phyloP scores from a whole-genome alignment of 768 basidiomycete genomes.

The Cystofilobasidium bisporidii region DNA sequence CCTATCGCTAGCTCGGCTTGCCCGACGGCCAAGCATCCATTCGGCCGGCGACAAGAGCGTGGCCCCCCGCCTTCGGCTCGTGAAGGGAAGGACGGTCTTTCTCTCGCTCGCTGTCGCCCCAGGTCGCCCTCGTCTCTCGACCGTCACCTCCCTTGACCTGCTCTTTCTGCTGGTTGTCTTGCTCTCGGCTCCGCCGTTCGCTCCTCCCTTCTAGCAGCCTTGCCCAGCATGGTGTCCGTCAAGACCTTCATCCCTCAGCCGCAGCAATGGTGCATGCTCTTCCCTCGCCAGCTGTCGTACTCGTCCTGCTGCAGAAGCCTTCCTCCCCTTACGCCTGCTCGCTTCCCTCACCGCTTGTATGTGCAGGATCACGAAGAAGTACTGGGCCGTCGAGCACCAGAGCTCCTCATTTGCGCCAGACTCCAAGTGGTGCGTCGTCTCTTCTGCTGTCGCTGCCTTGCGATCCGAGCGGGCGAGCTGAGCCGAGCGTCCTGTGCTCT shows the following conservation, averaged over 20 bases:
- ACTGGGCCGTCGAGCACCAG: conserved; percentile 11
- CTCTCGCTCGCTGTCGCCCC: background rate
- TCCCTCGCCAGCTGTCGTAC: no score
- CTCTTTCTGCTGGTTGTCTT: background rate
- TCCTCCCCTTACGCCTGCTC: background rate
- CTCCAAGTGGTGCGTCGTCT: background rate
- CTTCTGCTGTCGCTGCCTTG: no score
- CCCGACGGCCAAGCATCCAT: no score
- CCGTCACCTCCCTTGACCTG: background rate
- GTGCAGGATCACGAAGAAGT: background rate
- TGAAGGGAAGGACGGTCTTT: background rate
- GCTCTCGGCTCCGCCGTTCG: background rate
- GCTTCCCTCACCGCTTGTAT: background rate
- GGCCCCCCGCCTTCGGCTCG: background rate
- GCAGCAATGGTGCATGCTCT: background rate
- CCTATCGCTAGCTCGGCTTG: no score
- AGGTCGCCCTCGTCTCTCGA: background rate
- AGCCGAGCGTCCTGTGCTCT: no score
- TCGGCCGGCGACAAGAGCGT: background rate
- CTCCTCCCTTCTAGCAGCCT: no score
- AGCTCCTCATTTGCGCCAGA: background rate
- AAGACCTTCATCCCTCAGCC: background rate
- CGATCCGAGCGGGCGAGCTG: no score
- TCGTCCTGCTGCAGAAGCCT: no score
- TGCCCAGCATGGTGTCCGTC: background rate